These are phyloP conservation scores for Dryas alaskensis DNA, from an alignment of 306 rosid species.

Conservation along the genomic window DNA sequence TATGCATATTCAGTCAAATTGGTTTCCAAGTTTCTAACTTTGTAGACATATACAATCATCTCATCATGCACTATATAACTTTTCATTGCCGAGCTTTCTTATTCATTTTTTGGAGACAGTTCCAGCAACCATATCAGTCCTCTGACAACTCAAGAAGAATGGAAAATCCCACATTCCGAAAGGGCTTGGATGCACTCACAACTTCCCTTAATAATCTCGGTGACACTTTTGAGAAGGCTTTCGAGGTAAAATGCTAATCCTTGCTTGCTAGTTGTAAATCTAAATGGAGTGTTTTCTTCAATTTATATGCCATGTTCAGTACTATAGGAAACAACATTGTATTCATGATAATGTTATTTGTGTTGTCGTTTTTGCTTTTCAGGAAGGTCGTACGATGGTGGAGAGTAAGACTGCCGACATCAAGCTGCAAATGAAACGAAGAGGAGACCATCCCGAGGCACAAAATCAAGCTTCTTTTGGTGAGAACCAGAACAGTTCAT, in stretches of 20 bases:
- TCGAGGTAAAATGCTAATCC: conserved; percentile 50
- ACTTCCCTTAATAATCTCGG: conserved; percentile 91
- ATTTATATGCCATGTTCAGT: neutral
- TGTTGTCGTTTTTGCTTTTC: conserved; percentile 14
- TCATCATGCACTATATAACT: neutral
- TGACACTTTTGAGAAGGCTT: conserved; percentile 90
- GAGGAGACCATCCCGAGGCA: conserved; percentile 45
- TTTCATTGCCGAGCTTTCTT: neutral
- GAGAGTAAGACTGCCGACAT: conserved; percentile 82
- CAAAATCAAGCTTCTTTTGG: conserved; percentile 35
- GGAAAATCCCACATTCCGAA: conserved; percentile 66
- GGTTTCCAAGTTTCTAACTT: neutral
- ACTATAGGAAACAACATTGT: neutral
- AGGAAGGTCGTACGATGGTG: conserved; percentile 80
- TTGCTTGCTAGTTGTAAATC: neutral
- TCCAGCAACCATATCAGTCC: conserved; percentile 47
- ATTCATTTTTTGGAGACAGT: conserved; percentile 24
- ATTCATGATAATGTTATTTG: neutral
- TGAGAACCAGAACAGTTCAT: conserved; percentile 29
- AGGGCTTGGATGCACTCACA: conserved; percentile 75
- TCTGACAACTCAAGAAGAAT: conserved; percentile 37
- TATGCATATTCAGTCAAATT: neutral
- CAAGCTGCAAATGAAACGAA: conserved; percentile 66
- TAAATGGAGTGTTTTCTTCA: no score
- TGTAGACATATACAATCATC: neutral